A percentile compares a stretch with the other conserved stretches of the same genome.
Conservation (phyloP, 768 basidiomycete species). For the Mycena amicta region DNA sequence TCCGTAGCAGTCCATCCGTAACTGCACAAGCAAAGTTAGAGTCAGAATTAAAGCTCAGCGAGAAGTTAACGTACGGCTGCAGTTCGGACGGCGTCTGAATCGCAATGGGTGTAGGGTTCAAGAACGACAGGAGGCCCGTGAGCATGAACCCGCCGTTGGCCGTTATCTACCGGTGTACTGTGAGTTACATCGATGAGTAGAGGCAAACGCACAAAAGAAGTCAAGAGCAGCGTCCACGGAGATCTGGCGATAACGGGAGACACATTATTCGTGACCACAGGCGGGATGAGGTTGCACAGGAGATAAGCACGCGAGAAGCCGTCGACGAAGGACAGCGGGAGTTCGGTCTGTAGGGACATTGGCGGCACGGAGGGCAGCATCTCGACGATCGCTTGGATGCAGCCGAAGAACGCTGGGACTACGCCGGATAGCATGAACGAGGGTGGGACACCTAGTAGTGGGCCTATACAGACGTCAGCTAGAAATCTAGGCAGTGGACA, state of each 20-base stretch:
- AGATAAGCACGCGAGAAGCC: slow-evolving; percentile 79
- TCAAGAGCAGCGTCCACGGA: slow-evolving; percentile 75
- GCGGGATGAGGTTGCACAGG: slow-evolving; percentile 76
- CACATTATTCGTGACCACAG: slow-evolving; percentile 58
- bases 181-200: not conserved
- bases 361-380: slow-evolving; percentile 58
- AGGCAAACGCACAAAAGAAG: slow-evolving; percentile 60
- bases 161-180: slow-evolving; percentile 45
- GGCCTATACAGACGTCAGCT: slow-evolving; percentile 42
- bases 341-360: slow-evolving; percentile 58
- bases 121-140: slow-evolving; percentile 71
- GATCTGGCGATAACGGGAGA: slow-evolving; percentile 57
- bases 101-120: slow-evolving; percentile 68
- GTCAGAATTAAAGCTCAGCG: too few relatives aligned
- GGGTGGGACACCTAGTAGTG: slow-evolving; percentile 64
- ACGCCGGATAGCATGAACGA: slow-evolving; percentile 82
- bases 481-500: slow-evolving; percentile 7
- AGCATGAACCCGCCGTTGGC: slow-evolving; percentile 86
- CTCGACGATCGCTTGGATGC: slow-evolving; percentile 63
- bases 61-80: slow-evolving; percentile 70
- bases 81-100: slow-evolving; percentile 82
- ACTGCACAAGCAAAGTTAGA: too few relatives aligned
- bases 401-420: slow-evolving; percentile 62
- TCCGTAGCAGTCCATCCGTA: too few relatives aligned
- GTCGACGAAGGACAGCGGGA: slow-evolving; percentile 75